Conservation (phyloP, 2,329 filamentous ascomycete species). For the Rugonectria rugulosa region DNA sequence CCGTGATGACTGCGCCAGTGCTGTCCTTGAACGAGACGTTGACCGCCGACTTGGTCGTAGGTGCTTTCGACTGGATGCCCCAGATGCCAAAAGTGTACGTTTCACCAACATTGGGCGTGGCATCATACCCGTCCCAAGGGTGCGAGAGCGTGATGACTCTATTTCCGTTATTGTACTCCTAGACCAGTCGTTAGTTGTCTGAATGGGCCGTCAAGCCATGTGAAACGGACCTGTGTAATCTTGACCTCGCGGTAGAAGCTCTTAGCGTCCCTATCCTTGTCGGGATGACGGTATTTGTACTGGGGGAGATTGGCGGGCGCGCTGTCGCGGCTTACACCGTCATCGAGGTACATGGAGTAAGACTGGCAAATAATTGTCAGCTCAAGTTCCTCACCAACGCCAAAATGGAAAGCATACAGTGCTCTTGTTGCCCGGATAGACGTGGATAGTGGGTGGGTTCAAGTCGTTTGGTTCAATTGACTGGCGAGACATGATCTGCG, state of each 20-base stretch:
- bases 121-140: background rate
- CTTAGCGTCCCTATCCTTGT: background rate
- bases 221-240: background rate
- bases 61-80: background rate
- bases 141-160: background rate
- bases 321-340: conserved; percentile 10
- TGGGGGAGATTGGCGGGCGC: background rate
- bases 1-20: background rate
- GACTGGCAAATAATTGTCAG: background rate
- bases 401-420: too few relatives aligned
- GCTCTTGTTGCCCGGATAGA: conserved; percentile 4
- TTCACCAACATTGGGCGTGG: background rate
- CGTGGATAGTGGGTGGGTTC: conserved; percentile 9
- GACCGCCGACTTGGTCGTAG: background rate
- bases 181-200: background rate
- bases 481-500: conserved; percentile 5
- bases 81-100: conserved; percentile 1
- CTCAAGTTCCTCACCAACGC: too few relatives aligned
- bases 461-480: background rate
- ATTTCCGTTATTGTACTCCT: background rate
- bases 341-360: conserved; percentile 17
- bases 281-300: background rate
- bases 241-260: background rate
- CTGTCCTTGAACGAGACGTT: conserved; percentile 1
- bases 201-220: background rate